Base-by-base conservation (phyloP, 768 basidiomycete genomes). In the Podaxis sp. region DNA sequence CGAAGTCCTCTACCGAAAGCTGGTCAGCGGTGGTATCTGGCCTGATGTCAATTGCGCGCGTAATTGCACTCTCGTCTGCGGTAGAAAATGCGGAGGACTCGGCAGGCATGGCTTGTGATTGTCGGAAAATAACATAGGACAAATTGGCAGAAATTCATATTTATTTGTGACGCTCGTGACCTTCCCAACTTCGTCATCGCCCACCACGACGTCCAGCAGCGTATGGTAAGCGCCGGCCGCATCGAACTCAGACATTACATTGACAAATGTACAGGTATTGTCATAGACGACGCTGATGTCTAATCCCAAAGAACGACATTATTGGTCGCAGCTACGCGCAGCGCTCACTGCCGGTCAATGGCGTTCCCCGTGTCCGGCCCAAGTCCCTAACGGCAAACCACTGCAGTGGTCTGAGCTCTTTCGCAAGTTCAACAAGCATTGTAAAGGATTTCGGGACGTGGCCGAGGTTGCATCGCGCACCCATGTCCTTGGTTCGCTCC, bases 351-450 rank as follows among this genome's bases (percentile, higher is more conserved):
- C 85, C 0, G 93, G 93, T 7, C 78, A 84, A 66, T 95, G 93
- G 93, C 75, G 84, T 13, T 76, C 87, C 5, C 65, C 75, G 2
- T 71, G 72, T 28, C 91, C 92, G 0, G 89, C 88, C 3, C 89
- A 82, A 66, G 75, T 83, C 0, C 81, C 80, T 33, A 83, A 84
- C 33, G 88, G 83, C 13, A 64, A 69, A 0, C 67, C 73, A 3
- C 72, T 95, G 15, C 77, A 87, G 11, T 95, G 93, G 93, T 79
- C 86, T 1, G 89, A 92, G 69, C 83, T 95, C 12, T 75, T 95
- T 44, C 84, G 91, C 66, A 95, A 95, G 74, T 93, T 92, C 77
- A 87, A 90, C 72, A 95, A 95, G 66, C 93, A 95, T 66, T 89
- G 88, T 68, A 73, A 73, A 4, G 87, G 88, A 0, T 86, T 80